Evolutionary conservation across 768 basidiomycete genomes (phyloP).

Genomic region (Cytidiella melzeri): DNA sequence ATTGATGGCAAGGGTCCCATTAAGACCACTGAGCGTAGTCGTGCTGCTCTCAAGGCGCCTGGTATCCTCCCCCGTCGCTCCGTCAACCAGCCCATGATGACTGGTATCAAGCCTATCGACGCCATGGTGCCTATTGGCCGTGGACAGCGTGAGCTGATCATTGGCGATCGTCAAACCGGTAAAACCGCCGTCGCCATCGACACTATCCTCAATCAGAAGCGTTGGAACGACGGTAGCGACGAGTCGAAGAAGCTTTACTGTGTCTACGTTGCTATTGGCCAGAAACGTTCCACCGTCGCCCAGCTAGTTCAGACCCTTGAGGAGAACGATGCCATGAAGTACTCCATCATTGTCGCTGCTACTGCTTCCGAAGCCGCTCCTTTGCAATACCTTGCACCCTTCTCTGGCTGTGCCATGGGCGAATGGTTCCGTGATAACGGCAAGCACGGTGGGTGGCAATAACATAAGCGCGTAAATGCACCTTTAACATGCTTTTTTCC

Average conservation of each 20-base stretch:
- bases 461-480: neutral
- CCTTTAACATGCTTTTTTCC: neutral
- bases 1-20: slow-evolving; percentile 99
- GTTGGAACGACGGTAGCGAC: slow-evolving; percentile 98
- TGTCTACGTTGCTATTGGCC: slow-evolving; percentile 98
- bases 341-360: slow-evolving; percentile 98
- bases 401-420: slow-evolving; percentile 99
- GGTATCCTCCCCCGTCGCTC: slow-evolving; percentile 99
- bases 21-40: slow-evolving; percentile 86
- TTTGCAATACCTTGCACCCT: slow-evolving; percentile 98
- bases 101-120: slow-evolving; percentile 99
- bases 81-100: slow-evolving; percentile 99
- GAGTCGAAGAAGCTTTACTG: slow-evolving; percentile 99
- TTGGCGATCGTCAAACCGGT: slow-evolving; percentile 99
- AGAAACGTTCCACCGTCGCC: slow-evolving; percentile 99
- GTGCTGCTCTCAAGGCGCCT: slow-evolving; percentile 97
- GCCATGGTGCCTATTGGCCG: slow-evolving; percentile 99
- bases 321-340: slow-evolving; percentile 99
- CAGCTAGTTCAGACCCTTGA: slow-evolving; percentile 99
- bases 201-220: slow-evolving; percentile 99
- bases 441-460: slow-evolving; percentile 76
- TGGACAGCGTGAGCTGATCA: slow-evolving; percentile 99
- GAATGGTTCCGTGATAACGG: slow-evolving; percentile 99
- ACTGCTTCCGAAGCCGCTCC: slow-evolving; percentile 99
- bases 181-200: slow-evolving; percentile 99